Evolutionary conservation across 257 asterid genomes (phyloP), one percentile per base, ranked within the genome.

Genomic region (Capsicum chinense): DNA sequence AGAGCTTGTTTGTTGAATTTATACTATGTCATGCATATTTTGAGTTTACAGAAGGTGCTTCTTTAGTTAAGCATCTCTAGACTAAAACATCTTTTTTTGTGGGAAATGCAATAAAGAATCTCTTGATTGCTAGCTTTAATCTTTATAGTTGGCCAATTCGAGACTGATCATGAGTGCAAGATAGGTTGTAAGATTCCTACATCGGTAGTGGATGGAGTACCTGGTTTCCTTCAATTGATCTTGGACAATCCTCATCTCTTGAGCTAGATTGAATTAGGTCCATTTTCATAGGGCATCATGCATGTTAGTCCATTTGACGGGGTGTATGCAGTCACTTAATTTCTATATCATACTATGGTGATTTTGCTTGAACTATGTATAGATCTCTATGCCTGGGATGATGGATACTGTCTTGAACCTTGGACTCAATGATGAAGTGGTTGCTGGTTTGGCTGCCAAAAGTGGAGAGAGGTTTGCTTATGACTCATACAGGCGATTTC

Each of bases 321-420:
- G 16, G 80, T 12, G 16, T 48, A 19, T 48, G 80, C 3, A 48
- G 44, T 74, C 16, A 37, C 42, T 39, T 60, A 4, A 21, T 48
- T 59, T 80, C 2, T 13, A n/a, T 59, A 9, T 80, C 21, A 66
- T 19, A 19, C 42, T 3, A 10, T 13, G 56, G 58, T 80, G 14
- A 80, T 6, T 44, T 19, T 2, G 12, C 48, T 12, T 62, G 42
- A 44, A 42, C 48, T 50, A 47, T 56, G 52, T 80, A 76, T 14
- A 96, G 99, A 89, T 96, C 52, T 96, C 99, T 19, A 96, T 96
- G 99, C 99, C 99, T 26, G 99, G 98, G 19, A 96, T 96, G 99
- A 96, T 96, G 99, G 98, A 96, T 90, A 96, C 99, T 3, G 98
- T 96, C 73, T 92, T 96, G 74, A 96, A 96, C 69, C 98, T 96